A percentile compares a stretch with the other conserved stretches of the same genome.
Evolutionary conservation across 1,284 basidiomycete species (phyloP).

Genomic region (Blastosporella zonata): DNA sequence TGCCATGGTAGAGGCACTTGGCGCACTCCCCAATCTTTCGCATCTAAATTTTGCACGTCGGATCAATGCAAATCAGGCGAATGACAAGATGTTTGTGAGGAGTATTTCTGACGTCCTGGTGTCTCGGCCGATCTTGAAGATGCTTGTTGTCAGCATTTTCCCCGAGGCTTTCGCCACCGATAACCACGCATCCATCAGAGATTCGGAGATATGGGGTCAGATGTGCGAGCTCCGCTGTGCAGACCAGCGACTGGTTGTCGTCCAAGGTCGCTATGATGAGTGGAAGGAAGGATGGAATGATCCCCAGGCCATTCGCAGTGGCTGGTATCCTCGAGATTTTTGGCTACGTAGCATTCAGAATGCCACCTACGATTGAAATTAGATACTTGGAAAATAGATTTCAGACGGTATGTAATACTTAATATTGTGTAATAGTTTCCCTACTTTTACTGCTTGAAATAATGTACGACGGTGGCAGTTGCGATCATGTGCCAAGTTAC

Average conservation of each 20-base stretch:
- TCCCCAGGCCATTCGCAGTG: conserved; percentile 10
- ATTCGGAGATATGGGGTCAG: conserved; percentile 30
- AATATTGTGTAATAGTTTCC: too few relatives aligned
- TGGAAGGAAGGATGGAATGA: conserved; percentile 29
- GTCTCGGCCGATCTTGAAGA: conserved; percentile 26
- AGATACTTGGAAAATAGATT: too few relatives aligned
- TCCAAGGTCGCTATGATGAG: conserved; percentile 24
- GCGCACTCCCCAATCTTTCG: conserved; percentile 32
- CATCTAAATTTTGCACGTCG: conserved; percentile 41
- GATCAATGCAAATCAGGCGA: conserved; percentile 39
- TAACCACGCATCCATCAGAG: conserved; percentile 8
- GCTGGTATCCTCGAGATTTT: conserved; percentile 14
- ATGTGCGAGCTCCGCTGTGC: conserved; percentile 21
- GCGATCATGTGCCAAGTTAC: too few relatives aligned
- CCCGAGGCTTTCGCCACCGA: conserved; percentile 15
- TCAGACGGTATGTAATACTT: too few relatives aligned
- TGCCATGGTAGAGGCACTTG: conserved; percentile 33
- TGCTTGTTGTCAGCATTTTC: conserved; percentile 36
- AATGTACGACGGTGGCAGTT: too few relatives aligned
- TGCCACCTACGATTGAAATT: not conserved
- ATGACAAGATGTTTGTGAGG: conserved; percentile 37
- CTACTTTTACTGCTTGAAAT: too few relatives aligned
- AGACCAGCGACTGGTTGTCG: conserved; percentile 28
- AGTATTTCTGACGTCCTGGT: conserved; percentile 32
- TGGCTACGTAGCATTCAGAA: conserved; percentile 6